These are phyloP conservation scores for Linnemannia elongata DNA, from an alignment of 192 early-diverging fungal species.

Conservation along the genomic window DNA sequence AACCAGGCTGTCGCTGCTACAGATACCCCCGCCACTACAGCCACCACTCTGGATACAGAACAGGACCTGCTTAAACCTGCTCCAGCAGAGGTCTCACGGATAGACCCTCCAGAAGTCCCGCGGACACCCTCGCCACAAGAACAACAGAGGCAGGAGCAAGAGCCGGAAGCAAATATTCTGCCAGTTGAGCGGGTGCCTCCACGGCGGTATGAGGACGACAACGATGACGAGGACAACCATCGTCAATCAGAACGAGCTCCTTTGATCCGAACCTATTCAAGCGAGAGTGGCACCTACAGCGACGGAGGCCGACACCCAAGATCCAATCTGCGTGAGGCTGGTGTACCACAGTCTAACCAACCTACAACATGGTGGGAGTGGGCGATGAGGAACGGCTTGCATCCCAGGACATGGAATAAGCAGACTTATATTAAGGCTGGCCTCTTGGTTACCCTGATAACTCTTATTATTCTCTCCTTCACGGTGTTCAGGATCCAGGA, in stretches of 20 bases:
- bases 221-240: conserved; percentile 23
- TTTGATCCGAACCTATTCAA: conserved; percentile 21
- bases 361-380: conserved; percentile 38
- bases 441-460: conserved; percentile 25
- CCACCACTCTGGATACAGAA: neutral
- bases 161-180: neutral
- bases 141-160: neutral
- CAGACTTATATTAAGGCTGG: conserved; percentile 46
- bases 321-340: neutral
- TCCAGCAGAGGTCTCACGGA: neutral
- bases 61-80: neutral
- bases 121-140: neutral
- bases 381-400: conserved; percentile 24
- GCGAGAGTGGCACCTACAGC: conserved; percentile 11
- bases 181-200: conserved; percentile 13
- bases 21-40: neutral
- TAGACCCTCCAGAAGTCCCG: neutral
- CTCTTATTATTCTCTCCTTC: conserved; percentile 39
- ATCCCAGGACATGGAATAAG: conserved; percentile 41
- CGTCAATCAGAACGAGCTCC: conserved; percentile 17
- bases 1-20: neutral
- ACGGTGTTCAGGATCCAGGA: conserved; percentile 59
- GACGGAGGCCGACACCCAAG: neutral
- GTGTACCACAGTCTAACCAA: neutral
- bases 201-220: conserved; percentile 38